These are phyloP conservation scores for Acacia concinna DNA, from an alignment of 331 rosid species.

Conservation along the genomic window DNA sequence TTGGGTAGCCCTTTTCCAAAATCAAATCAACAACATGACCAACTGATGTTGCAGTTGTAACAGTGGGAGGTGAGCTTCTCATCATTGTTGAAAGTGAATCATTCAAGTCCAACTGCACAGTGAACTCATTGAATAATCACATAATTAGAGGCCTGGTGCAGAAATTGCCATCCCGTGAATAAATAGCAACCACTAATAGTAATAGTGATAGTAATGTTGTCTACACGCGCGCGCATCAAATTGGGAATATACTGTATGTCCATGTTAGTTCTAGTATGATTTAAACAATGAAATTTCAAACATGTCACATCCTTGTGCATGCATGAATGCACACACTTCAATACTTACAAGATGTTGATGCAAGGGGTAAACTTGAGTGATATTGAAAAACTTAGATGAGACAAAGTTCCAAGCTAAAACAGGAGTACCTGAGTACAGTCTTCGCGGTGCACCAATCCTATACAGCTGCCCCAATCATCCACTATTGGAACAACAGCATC, in stretches of 20 bases:
- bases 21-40: conserved; percentile 69
- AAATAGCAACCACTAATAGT: neutral
- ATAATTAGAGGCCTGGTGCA: neutral
- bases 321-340: neutral
- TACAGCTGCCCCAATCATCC: conserved; percentile 83
- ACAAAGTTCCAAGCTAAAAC: conserved; percentile 3
- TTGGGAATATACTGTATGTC: no score
- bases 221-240: neutral
- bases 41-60: conserved; percentile 51
- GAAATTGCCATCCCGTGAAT: neutral
- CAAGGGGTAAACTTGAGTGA: neutral
- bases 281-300: neutral
- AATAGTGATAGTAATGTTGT: neutral
- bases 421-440: conserved; percentile 68
- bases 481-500: conserved; percentile 65
- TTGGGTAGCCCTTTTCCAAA: conserved; percentile 48
- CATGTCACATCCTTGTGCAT: neutral
- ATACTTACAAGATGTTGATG: neutral
- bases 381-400: conserved; percentile 1
- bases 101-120: conserved; percentile 49
- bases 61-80: conserved; percentile 76
- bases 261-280: no score
- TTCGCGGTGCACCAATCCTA: conserved; percentile 70
- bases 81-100: conserved; percentile 71
- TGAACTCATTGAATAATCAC: conserved; percentile 6